Evolutionary conservation across 2,329 filamentous ascomycete species (phyloP), one percentile per base, ranked within the genome.

Genomic region (Uncinocarpus reesii): DNA sequence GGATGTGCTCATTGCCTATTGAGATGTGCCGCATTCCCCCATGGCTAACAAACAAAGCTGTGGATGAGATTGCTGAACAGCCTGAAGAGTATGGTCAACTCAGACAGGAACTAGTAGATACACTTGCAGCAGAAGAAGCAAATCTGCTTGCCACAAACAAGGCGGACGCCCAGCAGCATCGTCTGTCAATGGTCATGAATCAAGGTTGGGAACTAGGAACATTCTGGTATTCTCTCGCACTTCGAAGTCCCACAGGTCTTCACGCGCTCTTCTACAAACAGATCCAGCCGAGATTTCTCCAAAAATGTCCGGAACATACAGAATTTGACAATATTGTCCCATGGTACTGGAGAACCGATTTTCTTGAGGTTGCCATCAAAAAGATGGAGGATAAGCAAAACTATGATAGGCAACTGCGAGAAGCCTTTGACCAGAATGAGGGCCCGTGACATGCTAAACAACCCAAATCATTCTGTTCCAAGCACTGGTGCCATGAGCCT

Each of bases 11-110:
- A 31, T 36, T 10, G 11, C 44, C 44, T 7, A 34, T 60, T n/a
- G 61, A 66, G 45, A 62, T 64, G 55, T 29, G 36, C 56, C 13
- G 44, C 47, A n/a, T 54, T 56, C 11, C 63, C 63, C 1, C 52
- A 58, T 66, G 62, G 64, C 50, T 67, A 20, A 60, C 57, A 32
- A 42, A 49, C 55, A 32, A 50, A 18, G 16, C 21, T n/a, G 37
- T 52, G 26, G 40, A 49, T 40, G 49, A 48, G 16, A 45, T 59
- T 13, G 36, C 32, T 10, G 13, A 35, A 13, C n/a, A 54, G 20
- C 49, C 52, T 42, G 49, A 56, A 37, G 37, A 37, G 31, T 58
- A n/a, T n/a, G n/a, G 52, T 20, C 42, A 34, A 10, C 36, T 50
- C 21, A 37, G 52, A 15, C 16, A 47, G 40, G 55, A 60, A 28